phyloP scores from a whole-genome alignment of 1,284 basidiomycete genomes.

The Pseudomicrostroma phylloplanum region DNA sequence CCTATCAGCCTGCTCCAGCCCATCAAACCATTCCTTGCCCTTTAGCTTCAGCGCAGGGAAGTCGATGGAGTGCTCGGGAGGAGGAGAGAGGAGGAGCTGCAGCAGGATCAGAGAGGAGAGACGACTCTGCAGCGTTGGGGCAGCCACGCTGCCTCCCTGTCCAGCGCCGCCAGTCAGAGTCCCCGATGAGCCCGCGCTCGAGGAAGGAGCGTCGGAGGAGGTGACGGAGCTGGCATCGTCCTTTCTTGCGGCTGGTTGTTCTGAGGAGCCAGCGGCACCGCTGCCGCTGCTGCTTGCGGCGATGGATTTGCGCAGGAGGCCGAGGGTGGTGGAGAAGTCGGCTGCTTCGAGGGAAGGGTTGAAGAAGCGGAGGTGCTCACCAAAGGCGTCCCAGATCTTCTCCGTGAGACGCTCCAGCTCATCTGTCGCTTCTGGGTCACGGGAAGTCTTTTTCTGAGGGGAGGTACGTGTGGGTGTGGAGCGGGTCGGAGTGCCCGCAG shows the following conservation, averaged over 20 bases:
- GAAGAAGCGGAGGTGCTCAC: slow-evolving; percentile 36
- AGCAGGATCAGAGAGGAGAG: slow-evolving; percentile 8
- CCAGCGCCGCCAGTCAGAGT: not conserved
- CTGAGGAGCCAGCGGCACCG: not conserved
- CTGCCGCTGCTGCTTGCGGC: not conserved
- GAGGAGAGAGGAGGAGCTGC: slow-evolving; percentile 6
- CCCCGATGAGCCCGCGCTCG: too few relatives aligned
- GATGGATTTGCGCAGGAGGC: slow-evolving; percentile 15
- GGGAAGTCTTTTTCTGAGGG: not conserved
- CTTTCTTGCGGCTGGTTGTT: not conserved
- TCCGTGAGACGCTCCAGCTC: slow-evolving; percentile 38
- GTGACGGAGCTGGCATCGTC: slow-evolving; percentile 8
- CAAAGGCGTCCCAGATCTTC: slow-evolving; percentile 39
- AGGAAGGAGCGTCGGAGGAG: too few relatives aligned
- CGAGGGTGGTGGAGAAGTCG: slow-evolving; percentile 32
- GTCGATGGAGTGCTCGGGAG: slow-evolving; percentile 14
- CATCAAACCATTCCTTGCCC: slow-evolving; percentile 4
- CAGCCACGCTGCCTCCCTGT: not conserved
- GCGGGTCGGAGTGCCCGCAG: not conserved
- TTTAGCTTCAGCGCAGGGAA: not conserved
- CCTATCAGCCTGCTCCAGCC: slow-evolving; percentile 9
- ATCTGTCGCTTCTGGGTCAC: slow-evolving; percentile 21
- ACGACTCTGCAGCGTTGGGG: slow-evolving; percentile 8
- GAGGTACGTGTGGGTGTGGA: not conserved
- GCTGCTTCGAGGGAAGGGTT: slow-evolving; percentile 25